Percentiles rank a stretch among this genome's conserved stretches.
Evolutionary conservation across 805 yeast genomes (phyloP).

Genomic region (Yarrowia sp.): DNA sequence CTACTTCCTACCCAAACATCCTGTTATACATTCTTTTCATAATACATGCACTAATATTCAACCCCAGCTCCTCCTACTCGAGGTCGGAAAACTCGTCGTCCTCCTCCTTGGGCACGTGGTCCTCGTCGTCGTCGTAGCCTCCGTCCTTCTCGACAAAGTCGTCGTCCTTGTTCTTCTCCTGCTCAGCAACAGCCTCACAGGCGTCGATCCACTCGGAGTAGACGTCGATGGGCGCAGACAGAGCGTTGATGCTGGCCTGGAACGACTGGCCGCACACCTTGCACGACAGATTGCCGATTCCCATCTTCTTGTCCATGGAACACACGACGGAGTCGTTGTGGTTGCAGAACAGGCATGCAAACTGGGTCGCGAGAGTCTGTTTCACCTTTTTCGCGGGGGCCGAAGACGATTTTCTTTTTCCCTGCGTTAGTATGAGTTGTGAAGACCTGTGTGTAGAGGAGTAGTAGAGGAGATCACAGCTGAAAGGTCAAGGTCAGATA

Average conservation of each 20-base stretch:
- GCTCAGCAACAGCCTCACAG: slow-evolving; percentile 81
- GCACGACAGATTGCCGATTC: slow-evolving; percentile 80
- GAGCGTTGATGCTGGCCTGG: slow-evolving; percentile 80
- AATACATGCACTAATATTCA: slow-evolving; percentile 38
- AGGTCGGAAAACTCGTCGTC: slow-evolving; percentile 25
- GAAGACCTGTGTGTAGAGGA: too few relatives aligned
- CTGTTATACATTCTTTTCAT: slow-evolving; percentile 29
- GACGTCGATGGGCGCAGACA: slow-evolving; percentile 85
- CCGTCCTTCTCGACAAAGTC: slow-evolving; percentile 25
- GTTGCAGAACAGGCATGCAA: slow-evolving; percentile 91
- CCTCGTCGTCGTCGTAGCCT: slow-evolving; percentile 3
- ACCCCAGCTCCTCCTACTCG: slow-evolving; percentile 37
- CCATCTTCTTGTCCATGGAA: slow-evolving; percentile 78
- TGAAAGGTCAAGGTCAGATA: too few relatives aligned
- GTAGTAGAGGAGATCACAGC: too few relatives aligned
- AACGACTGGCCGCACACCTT: slow-evolving; percentile 93
- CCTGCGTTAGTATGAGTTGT: slow-evolving; percentile 48
- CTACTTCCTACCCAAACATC: background rate
- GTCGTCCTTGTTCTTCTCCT: slow-evolving; percentile 36
- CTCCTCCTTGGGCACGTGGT: slow-evolving; percentile 18
- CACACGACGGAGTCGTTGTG: slow-evolving; percentile 92
- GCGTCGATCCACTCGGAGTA: slow-evolving; percentile 99
- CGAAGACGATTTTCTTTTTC: slow-evolving; percentile 79
- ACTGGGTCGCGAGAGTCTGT: slow-evolving; percentile 75
- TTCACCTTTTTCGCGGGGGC: slow-evolving; percentile 77